Evolutionary conservation across 805 yeast genomes (phyloP).

Genomic region (Candida montana): DNA sequence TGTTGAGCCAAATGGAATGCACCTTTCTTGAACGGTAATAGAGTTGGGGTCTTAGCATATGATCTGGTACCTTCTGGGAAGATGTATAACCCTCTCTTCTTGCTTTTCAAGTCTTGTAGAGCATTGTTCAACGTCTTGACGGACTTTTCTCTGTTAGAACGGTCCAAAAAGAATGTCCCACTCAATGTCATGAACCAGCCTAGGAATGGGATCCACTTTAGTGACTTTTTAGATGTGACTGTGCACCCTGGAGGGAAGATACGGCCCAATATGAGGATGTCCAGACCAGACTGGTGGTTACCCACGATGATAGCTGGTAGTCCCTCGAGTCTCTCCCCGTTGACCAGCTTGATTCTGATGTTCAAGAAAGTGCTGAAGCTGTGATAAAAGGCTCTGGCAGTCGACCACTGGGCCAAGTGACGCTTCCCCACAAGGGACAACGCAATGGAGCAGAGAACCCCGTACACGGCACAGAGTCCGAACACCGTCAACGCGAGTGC

Average conservation of each 20-base stretch:
- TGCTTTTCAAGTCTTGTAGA: slow-evolving; percentile 49
- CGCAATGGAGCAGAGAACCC: slow-evolving; percentile 68
- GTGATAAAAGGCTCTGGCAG: slow-evolving; percentile 76
- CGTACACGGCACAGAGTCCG: slow-evolving; percentile 62
- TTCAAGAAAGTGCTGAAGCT: slow-evolving; percentile 60
- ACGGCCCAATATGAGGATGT: slow-evolving; percentile 73
- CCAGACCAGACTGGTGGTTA: slow-evolving; percentile 90
- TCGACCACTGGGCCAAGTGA: slow-evolving; percentile 80
- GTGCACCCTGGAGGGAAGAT: slow-evolving; percentile 84
- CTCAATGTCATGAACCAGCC: slow-evolving; percentile 96
- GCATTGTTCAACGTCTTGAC: slow-evolving; percentile 70
- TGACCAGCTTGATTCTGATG: slow-evolving; percentile 60
- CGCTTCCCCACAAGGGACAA: slow-evolving; percentile 67
- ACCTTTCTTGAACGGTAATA: slow-evolving; percentile 92
- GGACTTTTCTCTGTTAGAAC: slow-evolving; percentile 72
- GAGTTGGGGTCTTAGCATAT: slow-evolving; percentile 55
- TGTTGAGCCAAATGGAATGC: slow-evolving; percentile 97
- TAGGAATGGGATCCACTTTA: slow-evolving; percentile 79
- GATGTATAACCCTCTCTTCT: slow-evolving; percentile 74
- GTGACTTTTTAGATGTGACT: slow-evolving; percentile 85
- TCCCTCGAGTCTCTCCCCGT: slow-evolving; percentile 52
- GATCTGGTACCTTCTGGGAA: slow-evolving; percentile 99
- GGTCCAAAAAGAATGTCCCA: slow-evolving; percentile 87
- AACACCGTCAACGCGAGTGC: slow-evolving; percentile 48
- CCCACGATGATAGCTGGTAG: slow-evolving; percentile 77